phyloP scores from a whole-genome alignment of 768 basidiomycete species.

The Pisolithus microcarpus region DNA sequence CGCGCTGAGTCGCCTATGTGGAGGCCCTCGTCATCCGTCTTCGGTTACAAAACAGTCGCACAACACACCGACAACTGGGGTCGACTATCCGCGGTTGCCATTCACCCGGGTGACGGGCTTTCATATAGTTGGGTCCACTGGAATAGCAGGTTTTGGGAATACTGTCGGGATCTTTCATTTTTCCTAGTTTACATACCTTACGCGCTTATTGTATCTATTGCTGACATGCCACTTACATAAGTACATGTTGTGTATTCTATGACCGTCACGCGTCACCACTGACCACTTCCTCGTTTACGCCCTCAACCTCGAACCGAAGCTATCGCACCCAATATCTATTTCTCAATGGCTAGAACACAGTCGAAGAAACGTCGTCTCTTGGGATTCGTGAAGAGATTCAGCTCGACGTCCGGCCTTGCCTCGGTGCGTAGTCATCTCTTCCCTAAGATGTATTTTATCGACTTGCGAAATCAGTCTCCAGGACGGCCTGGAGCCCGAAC shows the following conservation, averaged over 20 bases:
- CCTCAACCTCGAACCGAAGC: no score
- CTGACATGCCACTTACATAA: constrained; percentile 3
- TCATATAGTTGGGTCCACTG: constrained; percentile 40
- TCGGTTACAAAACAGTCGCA: constrained; percentile 4
- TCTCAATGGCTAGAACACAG: no score
- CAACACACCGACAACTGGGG: constrained; percentile 1
- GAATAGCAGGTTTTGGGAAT: constrained; percentile 73
- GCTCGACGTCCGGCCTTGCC: no score
- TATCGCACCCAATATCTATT: no score
- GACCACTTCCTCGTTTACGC: no score
- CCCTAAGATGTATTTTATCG: no score
- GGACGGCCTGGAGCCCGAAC: no score
- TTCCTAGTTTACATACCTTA: constrained; percentile 12
- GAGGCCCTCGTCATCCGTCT: constrained; percentile 10
- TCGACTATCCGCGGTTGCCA: constrained; percentile 52
- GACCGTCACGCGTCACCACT: no score
- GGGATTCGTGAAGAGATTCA: no score
- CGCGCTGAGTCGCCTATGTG: constrained; percentile 41
- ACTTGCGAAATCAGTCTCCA: no score
- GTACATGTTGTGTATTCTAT: not conserved
- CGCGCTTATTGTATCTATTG: constrained; percentile 12
- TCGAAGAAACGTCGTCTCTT: no score
- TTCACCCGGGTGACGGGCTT: constrained; percentile 72
- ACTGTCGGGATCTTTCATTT: constrained; percentile 34
- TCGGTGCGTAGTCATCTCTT: no score